phyloP scores from a whole-genome alignment of 108 stramenopile genomes.

The Asterionellopsis glacialis region DNA sequence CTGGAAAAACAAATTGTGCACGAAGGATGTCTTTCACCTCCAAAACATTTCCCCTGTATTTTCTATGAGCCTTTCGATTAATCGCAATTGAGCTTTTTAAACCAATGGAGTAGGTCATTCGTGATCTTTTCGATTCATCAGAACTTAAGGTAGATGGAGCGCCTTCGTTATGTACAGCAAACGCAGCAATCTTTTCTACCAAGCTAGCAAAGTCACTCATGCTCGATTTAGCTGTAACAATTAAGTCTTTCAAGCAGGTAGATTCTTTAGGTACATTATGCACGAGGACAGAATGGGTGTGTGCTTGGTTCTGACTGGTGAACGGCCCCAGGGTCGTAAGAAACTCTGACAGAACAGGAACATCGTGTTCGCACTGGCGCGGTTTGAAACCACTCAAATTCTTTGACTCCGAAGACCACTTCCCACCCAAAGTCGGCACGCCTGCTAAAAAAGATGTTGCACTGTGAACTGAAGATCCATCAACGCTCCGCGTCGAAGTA shows the following conservation, averaged over 20 bases:
- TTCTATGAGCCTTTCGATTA: conserved; percentile 29
- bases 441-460: not conserved
- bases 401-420: not conserved
- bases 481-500: not conserved
- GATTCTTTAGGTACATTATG: too few species aligned
- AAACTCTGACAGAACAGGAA: conserved; percentile 10
- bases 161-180: conserved; percentile 15
- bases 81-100: conserved; percentile 4
- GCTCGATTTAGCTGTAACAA: conserved; percentile 10
- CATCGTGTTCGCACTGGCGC: conserved; percentile 2
- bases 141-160: not conserved
- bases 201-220: conserved; percentile 7
- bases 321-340: conserved; percentile 1
- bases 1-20: conserved; percentile 31
- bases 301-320: not conserved
- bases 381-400: conserved; percentile 8
- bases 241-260: not conserved
- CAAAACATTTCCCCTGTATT: conserved; percentile 37
- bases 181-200: conserved; percentile 14
- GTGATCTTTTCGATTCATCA: not conserved
- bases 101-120: too few species aligned
- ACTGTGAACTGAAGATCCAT: not conserved
- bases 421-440: not conserved
- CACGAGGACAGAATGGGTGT: too few species aligned
- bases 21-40: conserved; percentile 44